Conservation (phyloP, 2,329 filamentous ascomycete species). For the Karstenula rhodostoma region DNA sequence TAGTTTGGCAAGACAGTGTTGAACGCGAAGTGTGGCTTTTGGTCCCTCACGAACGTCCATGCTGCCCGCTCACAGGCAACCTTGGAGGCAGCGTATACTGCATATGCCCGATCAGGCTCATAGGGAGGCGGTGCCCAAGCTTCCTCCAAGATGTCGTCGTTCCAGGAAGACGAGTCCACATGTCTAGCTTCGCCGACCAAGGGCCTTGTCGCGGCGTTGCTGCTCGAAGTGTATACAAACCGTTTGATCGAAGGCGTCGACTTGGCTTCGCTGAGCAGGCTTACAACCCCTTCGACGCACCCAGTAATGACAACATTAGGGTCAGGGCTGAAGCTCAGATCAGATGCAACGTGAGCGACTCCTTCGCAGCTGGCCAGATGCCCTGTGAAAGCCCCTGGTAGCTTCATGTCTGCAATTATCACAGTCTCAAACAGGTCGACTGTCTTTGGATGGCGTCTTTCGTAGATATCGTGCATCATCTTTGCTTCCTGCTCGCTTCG, state of each 20-base stretch:
- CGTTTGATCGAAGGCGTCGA: constrained; percentile 4
- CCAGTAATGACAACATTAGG: constrained; percentile 15
- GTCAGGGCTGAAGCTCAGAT: constrained; percentile 9
- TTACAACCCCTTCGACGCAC: constrained; percentile 1
- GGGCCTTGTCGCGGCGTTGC: constrained; percentile 15
- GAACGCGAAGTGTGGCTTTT: background rate
- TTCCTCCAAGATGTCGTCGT: background rate
- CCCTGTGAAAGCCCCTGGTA: background rate
- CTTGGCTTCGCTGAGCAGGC: constrained; percentile 8
- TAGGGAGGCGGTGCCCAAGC: background rate
- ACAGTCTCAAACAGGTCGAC: no score
- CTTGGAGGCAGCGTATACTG: background rate
- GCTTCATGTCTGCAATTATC: background rate
- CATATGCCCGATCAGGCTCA: background rate
- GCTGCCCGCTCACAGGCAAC: background rate
- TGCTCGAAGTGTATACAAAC: constrained; percentile 16
- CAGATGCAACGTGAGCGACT: no score
- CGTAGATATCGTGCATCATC: background rate
- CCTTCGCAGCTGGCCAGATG: no score
- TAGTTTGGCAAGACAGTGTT: background rate
- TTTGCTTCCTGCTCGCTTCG: constrained; percentile 15
- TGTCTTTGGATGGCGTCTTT: background rate
- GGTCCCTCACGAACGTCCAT: background rate
- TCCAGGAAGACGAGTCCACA: constrained; percentile 10
- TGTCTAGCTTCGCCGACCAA: background rate